phyloP scores from a whole-genome alignment of 768 basidiomycete genomes.

The Chiua virens region DNA sequence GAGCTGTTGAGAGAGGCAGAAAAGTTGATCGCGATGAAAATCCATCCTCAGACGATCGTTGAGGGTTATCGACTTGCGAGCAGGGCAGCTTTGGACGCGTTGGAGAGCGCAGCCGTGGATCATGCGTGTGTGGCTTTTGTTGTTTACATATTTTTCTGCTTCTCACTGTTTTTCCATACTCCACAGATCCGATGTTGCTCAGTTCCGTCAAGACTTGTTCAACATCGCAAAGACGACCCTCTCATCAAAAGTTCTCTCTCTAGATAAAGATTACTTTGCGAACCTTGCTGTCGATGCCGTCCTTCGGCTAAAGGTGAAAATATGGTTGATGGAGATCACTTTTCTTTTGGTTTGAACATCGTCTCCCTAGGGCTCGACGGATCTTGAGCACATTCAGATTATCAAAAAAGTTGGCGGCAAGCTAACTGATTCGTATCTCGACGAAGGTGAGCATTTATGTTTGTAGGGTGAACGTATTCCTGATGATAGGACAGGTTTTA shows the following conservation, averaged over 20 bases:
- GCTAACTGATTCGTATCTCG: slow-evolving; percentile 95
- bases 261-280: slow-evolving; percentile 98
- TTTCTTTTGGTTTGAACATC: slow-evolving; percentile 1
- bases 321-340: not conserved
- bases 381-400: slow-evolving; percentile 97
- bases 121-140: slow-evolving; percentile 60
- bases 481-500: slow-evolving; percentile 66
- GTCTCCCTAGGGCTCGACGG: slow-evolving; percentile 78
- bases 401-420: slow-evolving; percentile 99
- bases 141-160: not conserved
- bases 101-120: slow-evolving; percentile 82
- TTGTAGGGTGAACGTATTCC: not conserved
- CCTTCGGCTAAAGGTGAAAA: slow-evolving; percentile 76
- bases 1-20: slow-evolving; percentile 95
- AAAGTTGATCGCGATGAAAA: slow-evolving; percentile 86
- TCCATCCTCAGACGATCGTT: slow-evolving; percentile 97
- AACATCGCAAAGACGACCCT: slow-evolving; percentile 97
- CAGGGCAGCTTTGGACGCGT: slow-evolving; percentile 75
- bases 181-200: slow-evolving; percentile 62
- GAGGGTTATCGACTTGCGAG: slow-evolving; percentile 96
- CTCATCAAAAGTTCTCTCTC: slow-evolving; percentile 92
- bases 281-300: slow-evolving; percentile 98
- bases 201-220: slow-evolving; percentile 88
- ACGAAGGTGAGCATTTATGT: slow-evolving; percentile 65
- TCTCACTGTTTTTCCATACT: not conserved